These are phyloP conservation scores for Mucor velutinosus DNA, from an alignment of 371 early-diverging fungal species.

Conservation along the genomic window DNA sequence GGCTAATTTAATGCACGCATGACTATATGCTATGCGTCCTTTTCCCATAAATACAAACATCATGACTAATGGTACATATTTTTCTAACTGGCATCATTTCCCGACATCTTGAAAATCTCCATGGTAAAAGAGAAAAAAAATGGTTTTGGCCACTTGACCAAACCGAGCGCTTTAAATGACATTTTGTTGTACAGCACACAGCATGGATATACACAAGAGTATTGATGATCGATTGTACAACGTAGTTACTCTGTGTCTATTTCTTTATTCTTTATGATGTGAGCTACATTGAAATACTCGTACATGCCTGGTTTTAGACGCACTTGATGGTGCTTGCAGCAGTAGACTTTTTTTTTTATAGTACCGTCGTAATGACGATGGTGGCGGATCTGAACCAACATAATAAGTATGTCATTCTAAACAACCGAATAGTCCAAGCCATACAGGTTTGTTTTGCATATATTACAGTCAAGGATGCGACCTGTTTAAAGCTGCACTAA, in stretches of 20 bases:
- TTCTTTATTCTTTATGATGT: neutral
- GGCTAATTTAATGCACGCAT: neutral
- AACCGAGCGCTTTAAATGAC: neutral
- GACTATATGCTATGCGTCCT: neutral
- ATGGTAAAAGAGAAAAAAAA: neutral
- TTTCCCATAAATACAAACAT: neutral
- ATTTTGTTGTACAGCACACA: constrained; percentile 5
- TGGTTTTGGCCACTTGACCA: neutral
- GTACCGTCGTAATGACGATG: neutral
- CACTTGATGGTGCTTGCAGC: neutral
- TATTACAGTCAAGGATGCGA: neutral
- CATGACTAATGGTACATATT: neutral
- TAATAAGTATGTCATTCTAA: neutral
- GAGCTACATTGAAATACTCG: neutral
- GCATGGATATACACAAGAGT: neutral
- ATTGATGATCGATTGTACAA: constrained; percentile 5
- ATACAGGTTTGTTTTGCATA: neutral
- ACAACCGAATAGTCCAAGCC: neutral
- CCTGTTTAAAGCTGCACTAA: neutral
- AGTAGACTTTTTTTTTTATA: neutral
- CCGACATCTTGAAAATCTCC: neutral
- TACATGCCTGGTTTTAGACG: no score
- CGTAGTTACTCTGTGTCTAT: neutral
- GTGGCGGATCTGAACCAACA: neutral
- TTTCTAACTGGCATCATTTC: neutral